These are phyloP conservation scores for Pestalotiopsis sp. DNA, from an alignment of 2,329 filamentous ascomycete genomes.

Conservation along the genomic window DNA sequence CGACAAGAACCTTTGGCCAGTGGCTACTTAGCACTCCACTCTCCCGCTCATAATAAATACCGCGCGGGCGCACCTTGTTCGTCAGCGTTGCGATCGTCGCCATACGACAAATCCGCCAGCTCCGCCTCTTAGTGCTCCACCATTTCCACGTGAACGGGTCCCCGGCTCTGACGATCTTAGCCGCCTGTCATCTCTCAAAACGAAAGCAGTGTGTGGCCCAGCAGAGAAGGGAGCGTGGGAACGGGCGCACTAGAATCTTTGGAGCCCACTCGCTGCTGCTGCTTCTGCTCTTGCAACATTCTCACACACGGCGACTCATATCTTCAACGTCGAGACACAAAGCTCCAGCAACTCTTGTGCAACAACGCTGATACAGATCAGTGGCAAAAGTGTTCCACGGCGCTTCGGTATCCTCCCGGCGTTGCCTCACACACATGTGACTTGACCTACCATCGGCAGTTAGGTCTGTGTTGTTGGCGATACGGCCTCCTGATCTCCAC, in stretches of 20 bases:
- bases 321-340: slow-evolving; percentile 29
- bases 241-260: background rate
- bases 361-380: slow-evolving; percentile 25
- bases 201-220: background rate
- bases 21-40: background rate
- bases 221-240: background rate
- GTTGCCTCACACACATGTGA: slow-evolving; percentile 22
- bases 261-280: background rate
- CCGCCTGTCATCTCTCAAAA: slow-evolving; percentile 4
- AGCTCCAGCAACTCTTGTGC: slow-evolving; percentile 26
- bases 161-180: background rate
- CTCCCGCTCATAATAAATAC: slow-evolving; percentile 3
- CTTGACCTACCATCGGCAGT: slow-evolving; percentile 24
- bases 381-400: slow-evolving; percentile 25
- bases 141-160: slow-evolving; percentile 5
- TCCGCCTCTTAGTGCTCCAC: slow-evolving; percentile 9
- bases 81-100: slow-evolving; percentile 13
- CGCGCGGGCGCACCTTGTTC: background rate
- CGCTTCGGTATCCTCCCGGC: slow-evolving; percentile 22
- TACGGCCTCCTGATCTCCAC: slow-evolving; percentile 4
- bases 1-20: background rate
- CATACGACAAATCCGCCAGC: slow-evolving; percentile 4
- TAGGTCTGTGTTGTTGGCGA: background rate
- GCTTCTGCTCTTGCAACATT: background rate
- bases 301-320: slow-evolving; percentile 13